phyloP scores from a whole-genome alignment of 2,329 filamentous ascomycete genomes.

The Cladosporium sp. region DNA sequence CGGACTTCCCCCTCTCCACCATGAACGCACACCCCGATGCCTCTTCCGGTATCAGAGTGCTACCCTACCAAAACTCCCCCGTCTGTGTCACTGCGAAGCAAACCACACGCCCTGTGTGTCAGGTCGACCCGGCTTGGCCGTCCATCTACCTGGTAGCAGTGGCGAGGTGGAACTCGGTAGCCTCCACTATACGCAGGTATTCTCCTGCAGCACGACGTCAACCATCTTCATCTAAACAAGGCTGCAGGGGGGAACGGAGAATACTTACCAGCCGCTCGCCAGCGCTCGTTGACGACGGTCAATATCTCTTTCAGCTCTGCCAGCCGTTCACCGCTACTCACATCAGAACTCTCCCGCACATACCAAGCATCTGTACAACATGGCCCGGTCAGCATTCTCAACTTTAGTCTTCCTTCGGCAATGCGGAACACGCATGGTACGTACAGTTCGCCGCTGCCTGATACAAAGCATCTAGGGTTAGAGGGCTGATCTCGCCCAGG shows the following conservation, averaged over 20 bases:
- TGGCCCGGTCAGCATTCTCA: background rate
- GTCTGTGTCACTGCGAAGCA: background rate
- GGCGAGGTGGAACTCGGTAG: constrained; percentile 20
- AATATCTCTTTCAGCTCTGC: constrained; percentile 24
- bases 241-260: background rate
- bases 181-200: constrained; percentile 20
- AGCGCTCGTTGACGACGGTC: constrained; percentile 18
- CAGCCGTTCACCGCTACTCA: constrained; percentile 18
- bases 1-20: no score
- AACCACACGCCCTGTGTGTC: background rate
- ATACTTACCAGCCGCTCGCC: constrained; percentile 26
- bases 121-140: background rate
- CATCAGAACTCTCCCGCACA: constrained; percentile 28
- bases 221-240: background rate
- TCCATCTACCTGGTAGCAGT: constrained; percentile 14
- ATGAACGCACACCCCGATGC: no score
- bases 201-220: constrained; percentile 16
- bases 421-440: background rate
- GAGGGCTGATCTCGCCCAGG: constrained; percentile 17
- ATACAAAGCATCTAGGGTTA: constrained; percentile 32
- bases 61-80: background rate
- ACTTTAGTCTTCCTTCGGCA: background rate
- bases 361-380: constrained; percentile 26
- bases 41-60: no score
- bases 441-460: constrained; percentile 31